phyloP scores from a whole-genome alignment of 2,329 filamentous ascomycete species.

The Epichloe elymi region DNA sequence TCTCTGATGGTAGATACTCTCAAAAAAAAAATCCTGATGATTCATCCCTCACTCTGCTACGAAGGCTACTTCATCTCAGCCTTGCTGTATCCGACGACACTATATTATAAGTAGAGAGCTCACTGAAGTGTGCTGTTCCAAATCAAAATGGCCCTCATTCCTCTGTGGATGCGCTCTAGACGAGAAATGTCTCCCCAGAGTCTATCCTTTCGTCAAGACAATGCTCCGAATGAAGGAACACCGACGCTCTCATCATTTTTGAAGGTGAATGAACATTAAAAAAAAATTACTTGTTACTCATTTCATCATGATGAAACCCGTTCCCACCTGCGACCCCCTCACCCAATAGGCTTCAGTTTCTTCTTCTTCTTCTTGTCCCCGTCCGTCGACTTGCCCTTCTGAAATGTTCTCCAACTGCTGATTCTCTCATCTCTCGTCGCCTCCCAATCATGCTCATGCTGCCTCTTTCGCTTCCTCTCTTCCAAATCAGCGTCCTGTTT shows the following conservation, averaged over 20 bases:
- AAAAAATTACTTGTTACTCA: not conserved
- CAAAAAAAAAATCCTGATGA: constrained; percentile 19
- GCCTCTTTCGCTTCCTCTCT: constrained; percentile 68
- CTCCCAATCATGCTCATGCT: constrained; percentile 94
- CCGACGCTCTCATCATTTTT: no score
- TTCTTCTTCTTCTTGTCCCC: constrained; percentile 52
- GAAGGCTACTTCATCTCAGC: no score
- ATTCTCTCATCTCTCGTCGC: constrained; percentile 82
- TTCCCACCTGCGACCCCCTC: not conserved
- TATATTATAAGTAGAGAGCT: no score
- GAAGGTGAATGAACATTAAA: not conserved
- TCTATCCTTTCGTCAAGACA: no score
- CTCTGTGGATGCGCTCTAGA: no score
- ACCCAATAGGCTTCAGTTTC: constrained; percentile 54
- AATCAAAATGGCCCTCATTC: no score
- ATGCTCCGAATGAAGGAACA: no score
- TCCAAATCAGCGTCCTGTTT: constrained; percentile 77
- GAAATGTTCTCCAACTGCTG: constrained; percentile 84
- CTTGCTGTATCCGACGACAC: no score
- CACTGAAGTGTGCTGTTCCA: no score
- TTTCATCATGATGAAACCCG: not conserved
- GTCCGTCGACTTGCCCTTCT: constrained; percentile 53
- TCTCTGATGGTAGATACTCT: constrained; percentile 10
- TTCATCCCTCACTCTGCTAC: no score
- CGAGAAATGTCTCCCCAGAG: no score